Evolutionary conservation across 768 basidiomycete species (phyloP), one percentile per base, ranked within the genome.

Genomic region (Phaffia australis): DNA sequence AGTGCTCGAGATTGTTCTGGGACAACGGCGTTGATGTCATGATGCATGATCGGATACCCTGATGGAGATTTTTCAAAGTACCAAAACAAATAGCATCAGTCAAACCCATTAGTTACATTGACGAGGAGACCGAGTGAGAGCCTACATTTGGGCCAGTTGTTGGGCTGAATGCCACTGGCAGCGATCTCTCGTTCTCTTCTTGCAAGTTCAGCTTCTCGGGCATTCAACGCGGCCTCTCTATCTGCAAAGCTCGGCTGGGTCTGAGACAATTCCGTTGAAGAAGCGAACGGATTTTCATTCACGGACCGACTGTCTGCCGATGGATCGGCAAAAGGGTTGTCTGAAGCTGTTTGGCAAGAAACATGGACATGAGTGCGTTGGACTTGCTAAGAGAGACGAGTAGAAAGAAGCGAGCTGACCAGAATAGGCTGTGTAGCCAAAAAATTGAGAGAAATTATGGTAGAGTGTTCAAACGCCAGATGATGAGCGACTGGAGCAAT

Each of bases 11-110:
- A 87, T 0, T 82, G 81, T 69, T 88, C 84, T 18, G 90, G 91
- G 64, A 97, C 92, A 77, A 92, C 91, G 1, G 61, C 19, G 67
- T 61, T 30, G 73, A 97, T 94, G 65, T 89, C 87, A 77, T 99
- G 95, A 79, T 85, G 95, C 75, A 99, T 86, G 72, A 99, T 79
- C 57, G 94, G 94, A 75, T 85, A 92, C 80, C 91, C 91, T 94
- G 77, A 7, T 15, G 21, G 18, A 23, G 25, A 42, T 42, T 42
- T 42, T 42, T 42, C 35, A 42, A 42, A 18, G 35, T 23, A 23
- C 52, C 18, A 23, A 21, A 35, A 27, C 19, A 27, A 6, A 15
- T 21, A 27, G 32, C 4, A 56, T 49, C 47, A 48, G 48, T 29
- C 29, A 35, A 56, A 57, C 35, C 64, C n/a, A 23, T 35, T 47